Percentiles rank a stretch among this genome's conserved stretches.
phyloP scores from a whole-genome alignment of 306 rosid genomes.

The Pyrus pyrifolia region DNA sequence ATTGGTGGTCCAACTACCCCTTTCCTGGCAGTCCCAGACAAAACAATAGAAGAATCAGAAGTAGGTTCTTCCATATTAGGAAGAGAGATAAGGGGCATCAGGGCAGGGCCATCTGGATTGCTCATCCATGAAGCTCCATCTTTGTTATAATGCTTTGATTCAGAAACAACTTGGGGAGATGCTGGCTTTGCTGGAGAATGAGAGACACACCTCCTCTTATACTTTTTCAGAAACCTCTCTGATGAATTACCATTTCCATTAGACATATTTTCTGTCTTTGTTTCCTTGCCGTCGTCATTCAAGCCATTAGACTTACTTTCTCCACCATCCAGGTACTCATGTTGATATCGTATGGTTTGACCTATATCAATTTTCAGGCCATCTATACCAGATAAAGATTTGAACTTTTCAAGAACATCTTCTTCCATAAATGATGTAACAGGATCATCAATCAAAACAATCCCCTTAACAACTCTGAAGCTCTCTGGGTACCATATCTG shows the following conservation, averaged over 20 bases:
- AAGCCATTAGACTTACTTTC: not conserved
- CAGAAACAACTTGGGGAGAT: constrained; percentile 4
- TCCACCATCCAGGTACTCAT: constrained; percentile 1
- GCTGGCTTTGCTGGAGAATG: not conserved
- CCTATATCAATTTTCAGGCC: constrained; percentile 34
- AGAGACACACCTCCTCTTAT: constrained; percentile 27
- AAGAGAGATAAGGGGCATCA: constrained; percentile 44
- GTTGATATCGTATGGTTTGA: constrained; percentile 17
- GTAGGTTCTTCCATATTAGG: constrained; percentile 17
- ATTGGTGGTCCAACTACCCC: constrained; percentile 48
- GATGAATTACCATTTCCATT: constrained; percentile 21
- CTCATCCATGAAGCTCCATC: constrained; percentile 26
- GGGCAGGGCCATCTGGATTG: constrained; percentile 26
- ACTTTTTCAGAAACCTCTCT: constrained; percentile 13
- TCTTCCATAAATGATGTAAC: constrained; percentile 20
- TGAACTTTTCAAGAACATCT: constrained; percentile 41
- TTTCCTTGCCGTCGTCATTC: not conserved
- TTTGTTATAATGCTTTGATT: constrained; percentile 8
- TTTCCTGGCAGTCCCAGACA: constrained; percentile 51
- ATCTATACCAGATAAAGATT: constrained; percentile 31
- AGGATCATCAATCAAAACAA: constrained; percentile 50
- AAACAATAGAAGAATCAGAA: constrained; percentile 27
- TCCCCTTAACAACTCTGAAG: constrained; percentile 56
- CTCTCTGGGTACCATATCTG: constrained; percentile 66
- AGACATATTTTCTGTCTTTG: not conserved